Evolutionary conservation across 352 stramenopile species (phyloP).

Genomic region (Phytophthora constricta): DNA sequence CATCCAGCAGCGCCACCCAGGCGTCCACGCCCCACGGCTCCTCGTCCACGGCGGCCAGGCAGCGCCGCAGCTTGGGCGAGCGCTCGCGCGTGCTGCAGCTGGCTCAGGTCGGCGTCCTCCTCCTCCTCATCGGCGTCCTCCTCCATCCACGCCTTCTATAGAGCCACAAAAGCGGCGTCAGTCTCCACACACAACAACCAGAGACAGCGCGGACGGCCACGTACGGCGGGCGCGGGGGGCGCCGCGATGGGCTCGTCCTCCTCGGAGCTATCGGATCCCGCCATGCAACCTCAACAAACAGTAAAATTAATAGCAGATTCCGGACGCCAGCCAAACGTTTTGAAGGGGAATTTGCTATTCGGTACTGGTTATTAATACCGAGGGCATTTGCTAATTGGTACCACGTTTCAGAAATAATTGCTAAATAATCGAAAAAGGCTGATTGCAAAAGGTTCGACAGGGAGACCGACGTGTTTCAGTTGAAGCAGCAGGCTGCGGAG

Average conservation of each 20-base stretch:
- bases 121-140: slow-evolving; percentile 85
- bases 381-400: too few relatives aligned
- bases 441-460: neutral
- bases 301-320: neutral
- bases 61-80: slow-evolving; percentile 72
- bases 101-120: slow-evolving; percentile 77
- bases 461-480: neutral
- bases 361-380: too few relatives aligned
- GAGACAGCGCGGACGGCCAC: too few relatives aligned
- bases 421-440: too few relatives aligned
- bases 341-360: too few relatives aligned
- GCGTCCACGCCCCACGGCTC: slow-evolving; percentile 79
- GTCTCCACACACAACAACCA: neutral
- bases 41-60: slow-evolving; percentile 54
- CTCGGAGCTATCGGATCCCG: slow-evolving; percentile 78
- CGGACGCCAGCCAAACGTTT: too few relatives aligned
- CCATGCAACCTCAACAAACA: too few relatives aligned
- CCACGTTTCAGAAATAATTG: too few relatives aligned
- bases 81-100: slow-evolving; percentile 48
- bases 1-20: slow-evolving; percentile 82
- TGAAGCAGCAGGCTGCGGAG: too few relatives aligned
- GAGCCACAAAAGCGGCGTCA: neutral
- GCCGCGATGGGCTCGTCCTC: slow-evolving; percentile 82
- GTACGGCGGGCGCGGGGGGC: slow-evolving; percentile 25
- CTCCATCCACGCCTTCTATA: slow-evolving; percentile 80